phyloP scores from a whole-genome alignment of 2,329 filamentous ascomycete species.

The Calonectria crousiana region DNA sequence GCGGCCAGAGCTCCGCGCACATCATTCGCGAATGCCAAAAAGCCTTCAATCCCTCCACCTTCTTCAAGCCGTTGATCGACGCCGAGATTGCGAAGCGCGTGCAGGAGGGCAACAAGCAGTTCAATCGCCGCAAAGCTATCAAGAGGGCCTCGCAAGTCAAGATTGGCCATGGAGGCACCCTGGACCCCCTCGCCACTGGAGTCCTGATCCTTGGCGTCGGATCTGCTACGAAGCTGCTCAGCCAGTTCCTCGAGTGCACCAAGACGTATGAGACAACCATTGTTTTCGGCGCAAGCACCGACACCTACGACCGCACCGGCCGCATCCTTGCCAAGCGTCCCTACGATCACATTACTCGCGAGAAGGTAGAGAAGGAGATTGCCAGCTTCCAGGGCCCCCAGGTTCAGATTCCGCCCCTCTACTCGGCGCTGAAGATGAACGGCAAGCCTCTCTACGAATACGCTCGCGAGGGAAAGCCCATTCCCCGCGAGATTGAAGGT shows the following conservation, averaged over 20 bases:
- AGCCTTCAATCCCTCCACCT: conserved; percentile 82
- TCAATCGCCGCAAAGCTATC: conserved; percentile 67
- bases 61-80: conserved; percentile 84
- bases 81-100: conserved; percentile 68
- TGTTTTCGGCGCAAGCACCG: conserved; percentile 91
- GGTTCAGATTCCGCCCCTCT: conserved; percentile 91
- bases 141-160: conserved; percentile 80
- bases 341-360: conserved; percentile 85
- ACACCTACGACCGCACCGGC: conserved; percentile 90
- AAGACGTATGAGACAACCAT: conserved; percentile 94
- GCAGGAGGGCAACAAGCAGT: conserved; percentile 69
- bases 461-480: conserved; percentile 86
- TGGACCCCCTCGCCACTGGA: conserved; percentile 94
- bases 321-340: conserved; percentile 81
- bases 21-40: conserved; percentile 89
- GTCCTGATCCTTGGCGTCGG: conserved; percentile 92
- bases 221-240: conserved; percentile 85
- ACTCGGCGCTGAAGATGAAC: conserved; percentile 91
- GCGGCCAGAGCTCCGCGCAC: conserved; percentile 88
- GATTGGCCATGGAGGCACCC: conserved; percentile 94
- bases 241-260: conserved; percentile 85
- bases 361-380: conserved; percentile 82
- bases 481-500: conserved; percentile 86
- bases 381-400: conserved; percentile 83
- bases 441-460: conserved; percentile 98